phyloP scores from a whole-genome alignment of 1,284 basidiomycete species.

The Phenoliferia sp. region DNA sequence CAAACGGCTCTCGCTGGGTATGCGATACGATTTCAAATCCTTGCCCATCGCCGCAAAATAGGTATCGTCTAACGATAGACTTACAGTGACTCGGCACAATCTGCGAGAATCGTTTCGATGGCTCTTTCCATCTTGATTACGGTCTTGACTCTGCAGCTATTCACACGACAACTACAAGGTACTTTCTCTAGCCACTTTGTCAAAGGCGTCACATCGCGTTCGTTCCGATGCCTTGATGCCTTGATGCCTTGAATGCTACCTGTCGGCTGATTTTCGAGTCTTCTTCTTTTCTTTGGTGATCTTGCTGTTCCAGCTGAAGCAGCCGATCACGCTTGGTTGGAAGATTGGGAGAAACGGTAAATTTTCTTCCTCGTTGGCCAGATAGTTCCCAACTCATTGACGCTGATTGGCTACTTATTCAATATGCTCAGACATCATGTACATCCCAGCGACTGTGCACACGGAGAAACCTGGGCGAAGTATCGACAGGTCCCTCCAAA shows the following conservation, averaged over 20 bases:
- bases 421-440: neutral
- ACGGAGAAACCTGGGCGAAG: neutral
- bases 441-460: neutral
- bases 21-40: too few species aligned
- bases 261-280: too few species aligned
- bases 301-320: slow-evolving; percentile 5
- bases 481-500: neutral
- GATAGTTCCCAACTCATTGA: too few species aligned
- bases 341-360: slow-evolving; percentile 6
- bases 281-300: too few species aligned
- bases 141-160: slow-evolving; percentile 17
- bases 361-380: too few species aligned
- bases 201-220: neutral
- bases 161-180: slow-evolving; percentile 15
- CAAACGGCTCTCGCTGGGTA: neutral
- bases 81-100: neutral
- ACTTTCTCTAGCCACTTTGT: too few species aligned
- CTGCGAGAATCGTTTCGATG: slow-evolving; percentile 21
- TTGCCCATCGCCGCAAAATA: too few species aligned
- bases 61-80: neutral
- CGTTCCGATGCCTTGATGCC: neutral
- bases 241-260: neutral
- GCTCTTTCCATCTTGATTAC: slow-evolving; percentile 18
- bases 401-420: neutral
- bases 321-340: slow-evolving; percentile 8